Base-by-base conservation (phyloP, 768 basidiomycete genomes). In the Rhodotorula babjevae region DNA sequence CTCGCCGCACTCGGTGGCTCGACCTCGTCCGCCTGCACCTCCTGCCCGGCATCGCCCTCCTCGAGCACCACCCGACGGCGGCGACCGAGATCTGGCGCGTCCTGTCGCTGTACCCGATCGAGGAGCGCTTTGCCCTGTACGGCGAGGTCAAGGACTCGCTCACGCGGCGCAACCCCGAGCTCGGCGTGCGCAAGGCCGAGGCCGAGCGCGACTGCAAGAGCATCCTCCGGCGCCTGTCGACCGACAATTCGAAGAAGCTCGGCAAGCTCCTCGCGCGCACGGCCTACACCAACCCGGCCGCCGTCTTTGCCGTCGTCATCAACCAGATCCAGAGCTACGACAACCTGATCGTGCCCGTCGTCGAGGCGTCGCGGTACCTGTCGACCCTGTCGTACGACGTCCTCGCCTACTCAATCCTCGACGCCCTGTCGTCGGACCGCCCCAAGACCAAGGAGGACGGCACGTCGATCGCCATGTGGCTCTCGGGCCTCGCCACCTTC, bases 271-370 rank as follows among this genome's bases (percentile, higher is more conserved):
- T 98, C 36, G 94, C 92, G 21, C 97, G 98, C 81, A 82, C 95
- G 65, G 92, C 92, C 23, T 93, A 98, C 80, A 90, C 91, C 27
- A 96, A 98, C 79, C 96, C 96, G 10, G 89, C 88, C 76, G 88
- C 94, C 62, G 87, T 98, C 77, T 98, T 97, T 83, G 80, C 86
- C 33, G 90, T 91, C 72, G 92, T 90, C 0, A 88, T 99, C 60
- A 88, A 89, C 75, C 96, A 98, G 81, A 90, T 97, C 69, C 92
- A 93, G 89, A 89, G 91, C 23, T 99, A 99, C 78, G 91, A 95
- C 79, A 99, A 98, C 81, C 82, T 96, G 65, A 92, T 91, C 18
- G 86, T 85, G 55, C 91, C 93, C 31, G 90, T 97, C 56, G 90
- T 98, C 36, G 92, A 93, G 76, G 90, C 90, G 27, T 84, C 93